Percentiles rank a stretch among this genome's conserved stretches.
These are phyloP conservation scores for Hypomyces perniciosus DNA, from an alignment of 2,329 filamentous ascomycete species.

Conservation along the genomic window DNA sequence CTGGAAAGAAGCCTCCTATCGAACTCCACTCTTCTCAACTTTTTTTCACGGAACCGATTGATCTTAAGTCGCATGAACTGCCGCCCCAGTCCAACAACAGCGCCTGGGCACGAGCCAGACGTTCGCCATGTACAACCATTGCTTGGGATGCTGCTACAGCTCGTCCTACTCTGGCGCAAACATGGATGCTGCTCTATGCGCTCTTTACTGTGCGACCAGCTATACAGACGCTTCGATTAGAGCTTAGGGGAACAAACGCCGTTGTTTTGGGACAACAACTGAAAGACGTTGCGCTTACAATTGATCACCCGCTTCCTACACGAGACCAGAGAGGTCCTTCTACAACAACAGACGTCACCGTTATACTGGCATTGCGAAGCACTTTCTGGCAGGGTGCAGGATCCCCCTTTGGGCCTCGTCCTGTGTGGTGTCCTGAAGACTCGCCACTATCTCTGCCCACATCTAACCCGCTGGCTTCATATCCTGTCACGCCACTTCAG, in stretches of 20 bases:
- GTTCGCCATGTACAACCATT: constrained; percentile 42
- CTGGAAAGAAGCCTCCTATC: constrained; percentile 23
- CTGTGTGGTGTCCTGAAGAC: constrained; percentile 52
- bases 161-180: constrained; percentile 42
- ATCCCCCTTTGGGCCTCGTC: constrained; percentile 59
- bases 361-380: constrained; percentile 41
- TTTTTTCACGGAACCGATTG: constrained; percentile 40
- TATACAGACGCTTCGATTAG: constrained; percentile 44
- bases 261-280: constrained; percentile 34
- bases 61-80: constrained; percentile 44
- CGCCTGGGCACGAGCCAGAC: constrained; percentile 50
- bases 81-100: constrained; percentile 48
- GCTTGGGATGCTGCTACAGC: constrained; percentile 34
- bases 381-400: constrained; percentile 67
- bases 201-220: constrained; percentile 45
- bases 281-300: constrained; percentile 42
- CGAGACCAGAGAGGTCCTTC: constrained; percentile 22
- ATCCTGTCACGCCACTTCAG: constrained; percentile 44
- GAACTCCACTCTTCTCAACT: constrained; percentile 30
- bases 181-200: constrained; percentile 48
- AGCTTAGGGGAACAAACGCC: constrained; percentile 35
- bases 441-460: constrained; percentile 30
- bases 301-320: constrained; percentile 39
- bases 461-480: constrained; percentile 35
- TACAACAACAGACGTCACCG: constrained; percentile 24